Evolutionary conservation across 1,139 yeast species (phyloP), one percentile per base, ranked within the genome.

Genomic region (Taphrina confusa): DNA sequence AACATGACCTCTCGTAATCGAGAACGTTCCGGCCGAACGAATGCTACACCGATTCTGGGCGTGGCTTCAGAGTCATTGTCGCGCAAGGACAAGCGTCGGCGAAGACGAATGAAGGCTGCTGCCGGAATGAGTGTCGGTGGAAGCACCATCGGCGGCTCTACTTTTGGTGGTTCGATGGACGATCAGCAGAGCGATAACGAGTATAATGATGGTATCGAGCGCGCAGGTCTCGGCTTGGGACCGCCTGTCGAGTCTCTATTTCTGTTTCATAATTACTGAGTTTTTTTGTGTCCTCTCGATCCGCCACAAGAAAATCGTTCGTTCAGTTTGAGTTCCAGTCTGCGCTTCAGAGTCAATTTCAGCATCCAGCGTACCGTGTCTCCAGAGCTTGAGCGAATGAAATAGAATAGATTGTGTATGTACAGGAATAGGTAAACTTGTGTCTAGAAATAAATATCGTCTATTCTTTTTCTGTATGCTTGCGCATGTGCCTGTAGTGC

Each of bases 171-270:
- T n/a, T 42, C 45, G n/a, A 44, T 28, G 20, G 57, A 52, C n/a
- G 45, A 52, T 18, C 42, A 37, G 20, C 46, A 31, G 5, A 34
- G 44, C 27, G 58, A 46, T 36, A 37, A 54, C 12, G 58, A 54
- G 6, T 45, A 44, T 20, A 34, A 42, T 5, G 49, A 42, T 27
- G 58, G 58, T 1, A 37, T 54, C n/a, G 58, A 54, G 39, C 50
- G 58, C 11, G 58, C 58, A 11, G 58, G 58, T 8, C 44, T 54
- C 11, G 58, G 58, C 27, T 20, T 54, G 34, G 58, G 58, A 16
- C 51, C 51, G 0, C 58, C 58, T 25, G 44, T 54, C 11, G 58
- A 54, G 45, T 54, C 58, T 27, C 25, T 54, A 9, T 54, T 54
- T 16, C 42, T 47, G 42, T 33, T 47, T 47, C 52, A 47, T 33